Percentiles rank a stretch among this genome's conserved stretches.
phyloP scores from a whole-genome alignment of 2,329 filamentous ascomycete species.

The Dactylellina drechsleri region DNA sequence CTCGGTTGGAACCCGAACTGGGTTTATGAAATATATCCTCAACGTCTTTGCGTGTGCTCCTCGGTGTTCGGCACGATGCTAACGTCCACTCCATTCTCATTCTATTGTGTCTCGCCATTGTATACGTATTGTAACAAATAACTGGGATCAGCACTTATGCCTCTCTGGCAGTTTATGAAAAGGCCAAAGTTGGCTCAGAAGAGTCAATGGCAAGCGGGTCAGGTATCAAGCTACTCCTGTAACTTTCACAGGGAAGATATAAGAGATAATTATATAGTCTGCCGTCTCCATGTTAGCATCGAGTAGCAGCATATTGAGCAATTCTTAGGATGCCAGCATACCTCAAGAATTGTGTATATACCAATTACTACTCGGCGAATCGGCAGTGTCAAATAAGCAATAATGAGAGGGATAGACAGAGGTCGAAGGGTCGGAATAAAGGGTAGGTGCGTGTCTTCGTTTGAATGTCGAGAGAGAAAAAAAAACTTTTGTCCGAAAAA shows the following conservation, averaged over 20 bases:
- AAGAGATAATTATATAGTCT: slow-evolving; percentile 30
- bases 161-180: slow-evolving; percentile 7
- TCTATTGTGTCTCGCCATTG: slow-evolving; percentile 52
- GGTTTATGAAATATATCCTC: slow-evolving; percentile 51
- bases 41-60: slow-evolving; percentile 46
- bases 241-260: slow-evolving; percentile 24
- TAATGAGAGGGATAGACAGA: slow-evolving; percentile 11
- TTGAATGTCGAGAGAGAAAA: slow-evolving; percentile 5
- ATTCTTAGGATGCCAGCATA: slow-evolving; percentile 55
- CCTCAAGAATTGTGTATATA: slow-evolving; percentile 53
- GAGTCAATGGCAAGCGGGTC: slow-evolving; percentile 11
- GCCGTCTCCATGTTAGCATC: slow-evolving; percentile 51
- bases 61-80: slow-evolving; percentile 44
- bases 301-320: slow-evolving; percentile 53
- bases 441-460: background rate
- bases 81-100: slow-evolving; percentile 54
- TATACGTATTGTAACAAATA: slow-evolving; percentile 9
- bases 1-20: slow-evolving; percentile 37
- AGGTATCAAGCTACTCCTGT: slow-evolving; percentile 20
- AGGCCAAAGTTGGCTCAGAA: slow-evolving; percentile 10
- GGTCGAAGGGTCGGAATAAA: slow-evolving; percentile 8
- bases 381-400: slow-evolving; percentile 36
- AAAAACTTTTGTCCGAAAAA: slow-evolving; percentile 32
- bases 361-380: slow-evolving; percentile 46
- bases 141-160: slow-evolving; percentile 9